These are phyloP conservation scores for Mariannaea sp. DNA, from an alignment of 2,329 filamentous ascomycete genomes.

Conservation along the genomic window DNA sequence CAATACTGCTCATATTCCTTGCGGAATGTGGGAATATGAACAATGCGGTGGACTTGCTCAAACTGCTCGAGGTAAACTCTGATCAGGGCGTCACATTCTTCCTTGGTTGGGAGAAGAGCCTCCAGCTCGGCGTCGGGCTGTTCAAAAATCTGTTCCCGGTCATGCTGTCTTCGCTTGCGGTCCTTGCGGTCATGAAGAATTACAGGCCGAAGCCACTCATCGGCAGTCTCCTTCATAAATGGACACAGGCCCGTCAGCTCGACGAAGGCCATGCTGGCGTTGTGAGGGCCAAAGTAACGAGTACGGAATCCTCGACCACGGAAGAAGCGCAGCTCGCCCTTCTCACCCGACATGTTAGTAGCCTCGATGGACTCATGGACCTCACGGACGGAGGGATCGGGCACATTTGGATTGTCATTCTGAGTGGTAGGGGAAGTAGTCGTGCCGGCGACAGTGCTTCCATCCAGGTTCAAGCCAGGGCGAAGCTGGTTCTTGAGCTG, in stretches of 20 bases:
- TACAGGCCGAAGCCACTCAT: constrained; percentile 64
- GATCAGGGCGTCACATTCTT: constrained; percentile 55
- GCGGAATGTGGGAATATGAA: constrained; percentile 64
- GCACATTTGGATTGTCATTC: constrained; percentile 46
- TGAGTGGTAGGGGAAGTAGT: constrained; percentile 52
- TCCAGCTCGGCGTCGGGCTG: constrained; percentile 57
- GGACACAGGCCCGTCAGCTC: constrained; percentile 62
- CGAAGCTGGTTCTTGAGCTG: constrained; percentile 61
- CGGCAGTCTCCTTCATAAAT: constrained; percentile 66
- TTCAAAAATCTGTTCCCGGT: constrained; percentile 55
- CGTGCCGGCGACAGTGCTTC: constrained; percentile 54
- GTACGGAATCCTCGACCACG: constrained; percentile 64
- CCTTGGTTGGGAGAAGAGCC: constrained; percentile 52
- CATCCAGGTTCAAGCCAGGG: constrained; percentile 52
- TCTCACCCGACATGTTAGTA: constrained; percentile 49
- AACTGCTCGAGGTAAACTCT: constrained; percentile 59
- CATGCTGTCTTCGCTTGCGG: constrained; percentile 56
- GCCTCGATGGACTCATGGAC: constrained; percentile 49
- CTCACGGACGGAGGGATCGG: constrained; percentile 42
- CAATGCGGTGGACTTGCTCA: constrained; percentile 60
- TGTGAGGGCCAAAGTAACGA: constrained; percentile 64
- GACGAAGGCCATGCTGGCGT: constrained; percentile 63
- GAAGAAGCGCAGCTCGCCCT: constrained; percentile 61
- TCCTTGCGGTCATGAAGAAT: constrained; percentile 62
- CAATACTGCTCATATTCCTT: constrained; percentile 62